Evolutionary conservation across 768 basidiomycete species (phyloP).

Genomic region (Amanita brunnescens): DNA sequence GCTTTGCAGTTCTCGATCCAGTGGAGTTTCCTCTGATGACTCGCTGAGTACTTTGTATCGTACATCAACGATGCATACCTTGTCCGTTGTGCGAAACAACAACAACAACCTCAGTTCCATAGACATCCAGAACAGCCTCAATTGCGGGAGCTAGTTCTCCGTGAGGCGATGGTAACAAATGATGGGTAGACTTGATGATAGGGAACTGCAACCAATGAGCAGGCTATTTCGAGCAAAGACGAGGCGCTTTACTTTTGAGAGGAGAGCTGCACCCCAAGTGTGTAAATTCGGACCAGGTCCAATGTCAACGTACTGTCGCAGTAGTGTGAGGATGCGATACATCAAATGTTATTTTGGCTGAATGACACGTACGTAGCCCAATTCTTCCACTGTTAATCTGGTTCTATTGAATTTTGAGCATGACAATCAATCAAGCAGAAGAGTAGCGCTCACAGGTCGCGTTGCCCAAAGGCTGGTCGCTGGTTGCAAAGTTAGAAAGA

Average conservation of each 20-base stretch:
- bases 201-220: conserved; percentile 49
- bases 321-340: conserved; percentile 3
- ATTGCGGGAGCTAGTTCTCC: conserved; percentile 89
- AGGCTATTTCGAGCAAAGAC: not conserved
- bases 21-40: conserved; percentile 66
- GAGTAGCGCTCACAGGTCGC: conserved; percentile 55
- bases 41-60: not conserved
- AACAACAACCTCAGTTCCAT: conserved; percentile 70
- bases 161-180: conserved; percentile 77
- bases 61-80: conserved; percentile 32
- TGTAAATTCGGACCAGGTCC: conserved; percentile 85
- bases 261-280: conserved; percentile 80
- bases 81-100: conserved; percentile 92
- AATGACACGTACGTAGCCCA: conserved; percentile 61
- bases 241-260: conserved; percentile 53
- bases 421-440: not conserved
- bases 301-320: conserved; percentile 67
- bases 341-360: not conserved
- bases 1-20: conserved; percentile 85
- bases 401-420: conserved; percentile 38
- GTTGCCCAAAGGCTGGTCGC: conserved; percentile 60
- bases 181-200: conserved; percentile 79
- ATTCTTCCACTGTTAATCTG: conserved; percentile 64
- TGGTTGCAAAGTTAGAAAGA: conserved; percentile 9
- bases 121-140: conserved; percentile 74